Evolutionary conservation across 768 basidiomycete species (phyloP).

Genomic region (Serendipita vermifera): DNA sequence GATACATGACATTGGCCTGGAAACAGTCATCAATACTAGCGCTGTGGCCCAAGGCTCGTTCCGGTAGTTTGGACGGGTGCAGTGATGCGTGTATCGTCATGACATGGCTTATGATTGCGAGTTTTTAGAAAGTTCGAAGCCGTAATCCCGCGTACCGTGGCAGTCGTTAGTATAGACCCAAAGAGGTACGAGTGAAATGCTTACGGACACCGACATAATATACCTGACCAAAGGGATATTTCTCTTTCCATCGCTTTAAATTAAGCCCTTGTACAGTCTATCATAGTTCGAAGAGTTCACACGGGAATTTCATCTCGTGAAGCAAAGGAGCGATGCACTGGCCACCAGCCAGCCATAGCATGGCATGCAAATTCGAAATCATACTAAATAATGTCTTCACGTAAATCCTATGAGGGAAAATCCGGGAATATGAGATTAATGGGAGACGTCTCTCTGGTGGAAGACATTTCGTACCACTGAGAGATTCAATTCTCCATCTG

Average conservation of each 20-base stretch:
- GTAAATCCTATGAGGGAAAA: no score
- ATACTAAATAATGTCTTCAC: no score
- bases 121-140: slow-evolving; percentile 50
- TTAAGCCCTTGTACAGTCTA: slow-evolving; percentile 36
- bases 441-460: not conserved
- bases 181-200: not conserved
- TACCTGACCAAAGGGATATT: slow-evolving; percentile 53
- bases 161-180: not conserved
- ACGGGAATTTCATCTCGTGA: no score
- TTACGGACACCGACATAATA: slow-evolving; percentile 35
- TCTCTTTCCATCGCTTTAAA: slow-evolving; percentile 25
- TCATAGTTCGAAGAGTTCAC: no score
- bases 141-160: slow-evolving; percentile 34
- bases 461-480: no score
- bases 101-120: slow-evolving; percentile 49
- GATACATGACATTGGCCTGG: no score
- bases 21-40: no score
- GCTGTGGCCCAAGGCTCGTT: slow-evolving; percentile 27
- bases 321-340: no score
- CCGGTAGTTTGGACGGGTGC: slow-evolving; percentile 33
- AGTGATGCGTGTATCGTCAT: slow-evolving; percentile 37
- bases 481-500: no score
- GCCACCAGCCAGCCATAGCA: no score
- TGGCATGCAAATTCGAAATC: no score
- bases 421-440: no score